Evolutionary conservation across 148 eudicot genomes (phyloP), one percentile per base, ranked within the genome.

Genomic region (Drosera capensis): DNA sequence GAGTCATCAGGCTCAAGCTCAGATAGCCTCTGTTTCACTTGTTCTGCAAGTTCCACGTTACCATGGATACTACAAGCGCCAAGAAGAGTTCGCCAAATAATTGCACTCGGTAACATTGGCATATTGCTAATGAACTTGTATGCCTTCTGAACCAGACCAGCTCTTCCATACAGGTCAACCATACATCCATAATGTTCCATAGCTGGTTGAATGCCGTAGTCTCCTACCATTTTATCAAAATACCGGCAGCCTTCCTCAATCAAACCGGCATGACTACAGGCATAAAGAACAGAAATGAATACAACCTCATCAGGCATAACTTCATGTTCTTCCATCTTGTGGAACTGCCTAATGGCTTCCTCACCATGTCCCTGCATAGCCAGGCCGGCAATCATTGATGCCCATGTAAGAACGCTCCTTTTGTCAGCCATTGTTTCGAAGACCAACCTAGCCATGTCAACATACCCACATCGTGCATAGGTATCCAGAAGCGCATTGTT

Each of bases 181-280:
- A 79, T 67, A 42, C 88, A 79, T 29, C 82, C 82, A 54, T 75
- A 79, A 45, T 75, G 87, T 46, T 79, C 82, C 35, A 72, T 56
- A 4, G 71, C 48, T 48, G 79, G 82, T 43, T 61, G 49, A 14
- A 75, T 64, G 21, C 64, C 73, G 36, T 72, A 76, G 0, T 41
- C 14, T 35, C 55, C 54, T 8, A 51, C 63, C 82, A 79, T 79
- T 50, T 62, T 72, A 16, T 56, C 43, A 29, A 75, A 79, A 43
- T 49, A 46, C 37, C 58, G 38, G 15, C 65, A 35, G 24, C 82
- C 87, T 50, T 69, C 24, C 54, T 67, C 63, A 35, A 72, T 53
- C 51, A 79, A 60, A 56, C 88, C 88, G 25, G 82, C 77, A 44
- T 79, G 88, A 52, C 79, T 70, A 57, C 88, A 75, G 1, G 77